phyloP scores from a whole-genome alignment of 139 green algal species.

The Klebsormidium nitens region DNA sequence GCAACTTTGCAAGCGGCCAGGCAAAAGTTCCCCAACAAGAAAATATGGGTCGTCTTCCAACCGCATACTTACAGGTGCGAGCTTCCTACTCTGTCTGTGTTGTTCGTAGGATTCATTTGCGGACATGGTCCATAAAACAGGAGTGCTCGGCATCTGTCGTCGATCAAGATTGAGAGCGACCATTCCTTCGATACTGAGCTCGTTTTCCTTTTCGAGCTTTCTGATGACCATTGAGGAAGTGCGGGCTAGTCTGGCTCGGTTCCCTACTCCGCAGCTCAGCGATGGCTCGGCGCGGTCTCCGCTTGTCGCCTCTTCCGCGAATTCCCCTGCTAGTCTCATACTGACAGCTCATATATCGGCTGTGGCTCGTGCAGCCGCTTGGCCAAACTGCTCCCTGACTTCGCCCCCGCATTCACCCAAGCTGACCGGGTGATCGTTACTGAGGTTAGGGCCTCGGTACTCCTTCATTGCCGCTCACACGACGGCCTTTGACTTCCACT shows the following conservation, averaged over 20 bases:
- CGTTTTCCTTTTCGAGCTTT: constrained; percentile 2
- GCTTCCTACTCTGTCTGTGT: too few relatives aligned
- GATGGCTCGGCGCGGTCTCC: neutral
- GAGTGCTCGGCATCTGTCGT: too few relatives aligned
- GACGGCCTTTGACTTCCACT: neutral
- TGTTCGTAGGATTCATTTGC: too few relatives aligned
- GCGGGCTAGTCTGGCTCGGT: neutral
- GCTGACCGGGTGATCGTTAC: constrained; percentile 38
- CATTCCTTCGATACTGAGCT: neutral
- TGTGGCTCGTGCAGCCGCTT: constrained; percentile 20
- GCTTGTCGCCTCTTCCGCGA: neutral
- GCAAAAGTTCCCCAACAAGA: constrained; percentile 34
- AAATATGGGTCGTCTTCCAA: constrained; percentile 45
- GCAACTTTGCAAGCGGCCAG: constrained; percentile 38
- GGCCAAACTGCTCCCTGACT: constrained; percentile 21
- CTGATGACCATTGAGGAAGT: neutral
- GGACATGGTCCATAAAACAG: too few relatives aligned
- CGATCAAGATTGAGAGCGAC: neutral
- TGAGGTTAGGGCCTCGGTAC: constrained; percentile 7
- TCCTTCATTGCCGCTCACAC: neutral
- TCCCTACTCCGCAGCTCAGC: neutral
- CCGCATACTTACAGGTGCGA: constrained; percentile 40
- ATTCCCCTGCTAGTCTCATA: neutral
- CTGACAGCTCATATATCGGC: neutral
- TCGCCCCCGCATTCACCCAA: constrained; percentile 32